Conservation (phyloP, 768 basidiomycete genomes). For the Pilatotrama ljubarskyi region DNA sequence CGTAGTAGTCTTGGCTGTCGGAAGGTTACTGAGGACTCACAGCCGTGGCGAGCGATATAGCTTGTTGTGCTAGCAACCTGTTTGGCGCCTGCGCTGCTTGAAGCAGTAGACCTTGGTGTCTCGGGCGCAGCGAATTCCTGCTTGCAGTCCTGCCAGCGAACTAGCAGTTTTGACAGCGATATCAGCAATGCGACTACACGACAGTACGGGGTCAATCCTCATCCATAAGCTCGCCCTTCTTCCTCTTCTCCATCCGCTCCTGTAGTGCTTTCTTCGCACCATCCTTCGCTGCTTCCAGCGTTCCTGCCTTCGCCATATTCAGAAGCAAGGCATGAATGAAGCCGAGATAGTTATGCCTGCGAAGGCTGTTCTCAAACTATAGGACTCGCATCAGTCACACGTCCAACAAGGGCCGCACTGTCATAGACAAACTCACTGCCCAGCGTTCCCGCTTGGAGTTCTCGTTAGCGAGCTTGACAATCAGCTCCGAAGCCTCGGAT, state of each 20-base stretch:
- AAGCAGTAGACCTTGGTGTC: no score
- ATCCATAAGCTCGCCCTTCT: slow-evolving; percentile 45
- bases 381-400: slow-evolving; percentile 7
- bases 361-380: slow-evolving; percentile 85
- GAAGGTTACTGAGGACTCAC: no score
- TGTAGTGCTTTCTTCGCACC: slow-evolving; percentile 45
- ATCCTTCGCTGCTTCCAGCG: slow-evolving; percentile 52
- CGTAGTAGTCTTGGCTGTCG: no score
- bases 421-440: slow-evolving; percentile 57
- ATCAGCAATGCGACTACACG: slow-evolving; percentile 4
- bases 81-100: no score
- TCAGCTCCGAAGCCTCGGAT: slow-evolving; percentile 46
- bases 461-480: slow-evolving; percentile 62
- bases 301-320: slow-evolving; percentile 71
- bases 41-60: no score
- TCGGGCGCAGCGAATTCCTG: not conserved
- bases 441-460: slow-evolving; percentile 76
- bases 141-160: not conserved
- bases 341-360: slow-evolving; percentile 86
- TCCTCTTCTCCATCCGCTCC: slow-evolving; percentile 42
- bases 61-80: no score
- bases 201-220: slow-evolving; percentile 34
- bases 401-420: not conserved
- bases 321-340: slow-evolving; percentile 73
- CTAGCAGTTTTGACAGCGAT: not conserved